These are phyloP conservation scores for Microascus cirrosus DNA, from an alignment of 2,329 filamentous ascomycete genomes.

Conservation along the genomic window DNA sequence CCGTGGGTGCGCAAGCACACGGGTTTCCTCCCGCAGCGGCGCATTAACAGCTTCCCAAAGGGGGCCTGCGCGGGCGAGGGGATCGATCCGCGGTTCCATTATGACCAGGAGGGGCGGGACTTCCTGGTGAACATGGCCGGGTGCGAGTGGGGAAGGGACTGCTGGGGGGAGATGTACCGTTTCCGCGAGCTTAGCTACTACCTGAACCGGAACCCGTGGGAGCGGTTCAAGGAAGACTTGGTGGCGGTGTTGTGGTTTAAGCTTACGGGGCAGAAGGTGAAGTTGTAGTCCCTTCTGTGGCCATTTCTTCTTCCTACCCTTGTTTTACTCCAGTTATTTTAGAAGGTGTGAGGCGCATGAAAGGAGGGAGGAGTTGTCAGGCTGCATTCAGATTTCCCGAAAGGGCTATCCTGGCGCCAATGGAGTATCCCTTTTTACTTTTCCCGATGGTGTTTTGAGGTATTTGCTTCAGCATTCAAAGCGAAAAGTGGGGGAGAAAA, in stretches of 20 bases:
- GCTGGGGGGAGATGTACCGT: slow-evolving; percentile 95
- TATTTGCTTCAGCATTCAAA: neutral
- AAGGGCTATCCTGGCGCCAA: too few species aligned
- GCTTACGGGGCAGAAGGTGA: slow-evolving; percentile 49
- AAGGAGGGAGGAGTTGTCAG: neutral
- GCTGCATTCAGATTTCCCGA: neutral
- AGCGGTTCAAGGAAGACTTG: slow-evolving; percentile 59
- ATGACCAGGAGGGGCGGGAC: slow-evolving; percentile 73
- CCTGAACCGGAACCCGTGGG: slow-evolving; percentile 76
- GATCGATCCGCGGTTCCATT: slow-evolving; percentile 69
- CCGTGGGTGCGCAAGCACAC: slow-evolving; percentile 86
- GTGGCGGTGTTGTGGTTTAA: slow-evolving; percentile 51
- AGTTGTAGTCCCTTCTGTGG: slow-evolving; percentile 26
- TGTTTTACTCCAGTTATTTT: too few species aligned
- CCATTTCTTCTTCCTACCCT: too few species aligned
- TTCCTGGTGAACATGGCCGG: slow-evolving; percentile 98
- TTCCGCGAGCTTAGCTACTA: slow-evolving; percentile 86
- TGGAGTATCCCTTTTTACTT: too few species aligned
- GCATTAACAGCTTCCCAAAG: slow-evolving; percentile 86
- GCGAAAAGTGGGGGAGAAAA: too few species aligned
- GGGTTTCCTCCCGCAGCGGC: slow-evolving; percentile 81
- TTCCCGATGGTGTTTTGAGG: too few species aligned
- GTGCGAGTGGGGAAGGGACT: slow-evolving; percentile 93
- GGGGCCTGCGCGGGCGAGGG: slow-evolving; percentile 64
- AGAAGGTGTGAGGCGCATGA: neutral